These are phyloP conservation scores for Sequoia sempervirens DNA, from an alignment of 75 land plant species.

Conservation along the genomic window DNA sequence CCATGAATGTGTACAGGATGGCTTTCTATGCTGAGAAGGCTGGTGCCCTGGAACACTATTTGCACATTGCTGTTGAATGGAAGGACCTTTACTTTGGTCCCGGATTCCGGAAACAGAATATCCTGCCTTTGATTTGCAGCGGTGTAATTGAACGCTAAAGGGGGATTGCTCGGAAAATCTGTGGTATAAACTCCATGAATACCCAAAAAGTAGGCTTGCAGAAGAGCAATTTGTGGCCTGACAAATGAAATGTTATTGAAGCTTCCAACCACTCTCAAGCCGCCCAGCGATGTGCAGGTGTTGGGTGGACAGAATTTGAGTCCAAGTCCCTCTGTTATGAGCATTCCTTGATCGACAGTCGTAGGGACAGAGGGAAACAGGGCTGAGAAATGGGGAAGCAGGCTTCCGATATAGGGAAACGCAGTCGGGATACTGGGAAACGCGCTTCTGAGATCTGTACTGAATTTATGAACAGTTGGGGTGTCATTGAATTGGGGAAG, in stretches of 20 bases:
- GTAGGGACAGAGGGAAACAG: background rate
- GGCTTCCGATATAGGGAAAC: background rate
- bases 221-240: background rate
- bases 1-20: conserved; percentile 1
- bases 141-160: background rate
- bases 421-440: no score
- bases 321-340: background rate
- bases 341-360: background rate
- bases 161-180: background rate
- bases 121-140: background rate
- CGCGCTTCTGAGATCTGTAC: background rate
- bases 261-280: background rate
- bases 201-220: background rate
- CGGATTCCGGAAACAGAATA: background rate
- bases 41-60: background rate
- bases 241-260: conserved; percentile 7
- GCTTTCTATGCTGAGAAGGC: background rate
- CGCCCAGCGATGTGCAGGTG: background rate
- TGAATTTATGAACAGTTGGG: background rate
- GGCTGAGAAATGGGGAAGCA: no score
- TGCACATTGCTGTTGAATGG: background rate
- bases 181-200: background rate
- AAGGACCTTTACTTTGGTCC: background rate
- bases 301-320: background rate
- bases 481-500: conserved; percentile 4